Evolutionary conservation across 768 basidiomycete genomes (phyloP).

Genomic region (Lactarius quietus): DNA sequence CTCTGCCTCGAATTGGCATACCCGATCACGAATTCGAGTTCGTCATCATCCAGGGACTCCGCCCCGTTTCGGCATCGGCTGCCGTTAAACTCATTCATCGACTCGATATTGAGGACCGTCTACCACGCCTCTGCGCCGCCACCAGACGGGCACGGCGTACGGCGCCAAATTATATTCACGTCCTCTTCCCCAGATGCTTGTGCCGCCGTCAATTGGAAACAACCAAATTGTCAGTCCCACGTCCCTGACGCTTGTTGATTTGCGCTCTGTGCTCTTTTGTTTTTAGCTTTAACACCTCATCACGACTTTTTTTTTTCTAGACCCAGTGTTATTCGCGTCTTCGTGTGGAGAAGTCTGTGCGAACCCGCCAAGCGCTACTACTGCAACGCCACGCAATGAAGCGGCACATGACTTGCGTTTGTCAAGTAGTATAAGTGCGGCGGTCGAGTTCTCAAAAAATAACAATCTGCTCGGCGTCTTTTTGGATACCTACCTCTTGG

Average conservation of each 20-base stretch:
- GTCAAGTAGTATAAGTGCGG: constrained; percentile 81
- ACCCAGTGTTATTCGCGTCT: constrained; percentile 93
- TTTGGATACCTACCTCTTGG: constrained; percentile 82
- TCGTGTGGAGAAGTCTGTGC: constrained; percentile 66
- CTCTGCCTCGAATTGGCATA: constrained; percentile 84
- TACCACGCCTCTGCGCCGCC: constrained; percentile 59
- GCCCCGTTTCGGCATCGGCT: constrained; percentile 48
- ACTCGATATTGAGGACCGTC: constrained; percentile 79
- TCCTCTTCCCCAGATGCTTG: constrained; percentile 91
- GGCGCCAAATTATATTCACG: constrained; percentile 84
- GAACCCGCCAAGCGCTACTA: constrained; percentile 39
- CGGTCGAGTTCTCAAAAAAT: constrained; percentile 87
- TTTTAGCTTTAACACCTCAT: not conserved
- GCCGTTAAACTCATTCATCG: constrained; percentile 79
- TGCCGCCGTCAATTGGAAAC: constrained; percentile 95
- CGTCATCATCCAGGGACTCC: constrained; percentile 37
- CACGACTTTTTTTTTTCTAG: constrained; percentile 37
- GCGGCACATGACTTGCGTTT: constrained; percentile 48
- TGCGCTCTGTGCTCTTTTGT: constrained; percentile 1
- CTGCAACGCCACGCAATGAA: constrained; percentile 32
- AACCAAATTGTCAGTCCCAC: constrained; percentile 82
- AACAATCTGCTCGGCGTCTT: constrained; percentile 94
- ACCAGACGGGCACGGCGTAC: constrained; percentile 45
- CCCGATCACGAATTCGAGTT: constrained; percentile 44
- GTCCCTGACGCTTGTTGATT: constrained; percentile 9